Conservation (phyloP, 257 asterid genomes). For the Plantago major region DNA sequence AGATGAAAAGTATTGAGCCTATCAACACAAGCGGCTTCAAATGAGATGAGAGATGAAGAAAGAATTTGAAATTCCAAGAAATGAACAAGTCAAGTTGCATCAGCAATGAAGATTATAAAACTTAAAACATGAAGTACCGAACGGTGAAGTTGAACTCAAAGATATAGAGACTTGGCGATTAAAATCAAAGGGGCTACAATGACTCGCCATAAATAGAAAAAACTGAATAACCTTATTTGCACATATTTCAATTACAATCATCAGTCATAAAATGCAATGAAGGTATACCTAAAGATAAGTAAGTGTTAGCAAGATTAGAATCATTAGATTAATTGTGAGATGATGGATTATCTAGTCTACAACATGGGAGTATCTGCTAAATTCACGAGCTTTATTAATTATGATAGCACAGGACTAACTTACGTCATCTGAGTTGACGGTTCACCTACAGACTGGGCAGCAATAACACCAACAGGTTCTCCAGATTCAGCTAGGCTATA, state of each 20-base stretch:
- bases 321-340: neutral
- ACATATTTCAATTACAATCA: too few species aligned
- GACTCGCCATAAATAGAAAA: too few species aligned
- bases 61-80: too few species aligned
- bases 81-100: neutral
- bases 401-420: slow-evolving; percentile 30
- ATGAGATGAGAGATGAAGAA: slow-evolving; percentile 4
- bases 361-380: neutral
- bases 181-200: too few species aligned
- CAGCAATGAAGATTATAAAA: neutral
- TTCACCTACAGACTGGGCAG: slow-evolving; percentile 98
- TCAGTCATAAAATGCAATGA: too few species aligned
- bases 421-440: slow-evolving; percentile 99
- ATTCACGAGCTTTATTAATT: neutral
- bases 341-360: neutral
- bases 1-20: slow-evolving; percentile 94
- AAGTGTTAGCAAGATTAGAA: slow-evolving; percentile 7
- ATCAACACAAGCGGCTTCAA: slow-evolving; percentile 27
- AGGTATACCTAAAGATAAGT: neutral
- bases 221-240: too few species aligned
- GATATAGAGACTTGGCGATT: too few species aligned
- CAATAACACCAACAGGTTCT: slow-evolving; percentile 96
- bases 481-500: slow-evolving; percentile 87
- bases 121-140: neutral
- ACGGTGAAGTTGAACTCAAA: too few species aligned